Percentiles rank a stretch among this genome's conserved stretches.
These are phyloP conservation scores for Nitzschia sp. DNA, from an alignment of 108 stramenopile species.

Conservation along the genomic window DNA sequence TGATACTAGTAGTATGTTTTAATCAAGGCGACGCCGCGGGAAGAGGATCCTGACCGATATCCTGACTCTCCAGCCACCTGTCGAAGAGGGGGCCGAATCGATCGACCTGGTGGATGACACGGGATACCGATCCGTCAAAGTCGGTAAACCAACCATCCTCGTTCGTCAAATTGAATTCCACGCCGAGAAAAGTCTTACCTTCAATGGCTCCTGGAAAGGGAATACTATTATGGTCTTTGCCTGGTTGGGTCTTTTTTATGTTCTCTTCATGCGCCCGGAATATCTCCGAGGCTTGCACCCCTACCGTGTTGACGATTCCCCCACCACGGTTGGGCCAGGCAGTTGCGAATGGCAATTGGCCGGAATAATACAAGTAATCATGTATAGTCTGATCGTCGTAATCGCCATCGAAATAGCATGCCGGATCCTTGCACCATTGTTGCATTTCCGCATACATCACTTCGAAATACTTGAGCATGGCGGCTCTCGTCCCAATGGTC, in stretches of 20 bases:
- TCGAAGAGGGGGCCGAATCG: too few relatives aligned
- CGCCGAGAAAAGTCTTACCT: too few relatives aligned
- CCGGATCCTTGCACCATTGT: constrained; percentile 47
- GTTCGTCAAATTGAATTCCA: constrained; percentile 38
- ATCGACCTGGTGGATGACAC: too few relatives aligned
- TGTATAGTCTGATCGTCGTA: constrained; percentile 78
- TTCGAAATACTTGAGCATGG: constrained; percentile 65
- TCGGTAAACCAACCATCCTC: constrained; percentile 41
- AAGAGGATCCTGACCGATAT: too few relatives aligned
- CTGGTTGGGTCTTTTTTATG: too few relatives aligned
- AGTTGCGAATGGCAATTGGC: constrained; percentile 48
- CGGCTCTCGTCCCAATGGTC: constrained; percentile 68
- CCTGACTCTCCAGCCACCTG: too few relatives aligned
- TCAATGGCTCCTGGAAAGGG: too few relatives aligned
- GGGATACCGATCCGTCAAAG: constrained; percentile 34
- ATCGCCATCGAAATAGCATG: constrained; percentile 45
- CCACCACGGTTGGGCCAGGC: constrained; percentile 26
- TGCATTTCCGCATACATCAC: constrained; percentile 70
- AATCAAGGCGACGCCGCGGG: too few relatives aligned
- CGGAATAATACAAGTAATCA: constrained; percentile 76
- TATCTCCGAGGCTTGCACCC: too few relatives aligned
- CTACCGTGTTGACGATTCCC: constrained; percentile 40
- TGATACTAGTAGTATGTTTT: too few relatives aligned
- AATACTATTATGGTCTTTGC: too few relatives aligned
- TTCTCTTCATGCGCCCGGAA: too few relatives aligned